Evolutionary conservation across 106 monocot genomes (phyloP).

Genomic region (Triglochin maritima): DNA sequence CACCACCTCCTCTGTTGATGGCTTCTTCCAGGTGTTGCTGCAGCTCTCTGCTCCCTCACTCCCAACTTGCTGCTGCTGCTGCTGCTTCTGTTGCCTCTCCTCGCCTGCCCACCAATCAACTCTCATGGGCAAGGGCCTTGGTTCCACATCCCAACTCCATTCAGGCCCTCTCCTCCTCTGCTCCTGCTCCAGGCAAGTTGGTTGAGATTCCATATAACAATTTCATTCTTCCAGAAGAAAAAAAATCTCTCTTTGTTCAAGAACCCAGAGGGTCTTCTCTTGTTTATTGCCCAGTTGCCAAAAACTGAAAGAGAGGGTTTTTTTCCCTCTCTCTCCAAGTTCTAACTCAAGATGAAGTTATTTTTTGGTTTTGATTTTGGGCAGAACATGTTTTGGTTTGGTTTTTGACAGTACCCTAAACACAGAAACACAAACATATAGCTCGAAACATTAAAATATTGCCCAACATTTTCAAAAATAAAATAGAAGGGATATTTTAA

Average conservation of each 20-base stretch:
- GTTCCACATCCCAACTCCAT: background rate
- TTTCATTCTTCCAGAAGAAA: background rate
- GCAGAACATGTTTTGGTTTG: background rate
- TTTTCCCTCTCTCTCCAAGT: too few species aligned
- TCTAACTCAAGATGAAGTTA: too few species aligned
- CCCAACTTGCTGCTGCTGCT: background rate
- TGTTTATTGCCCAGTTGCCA: too few species aligned
- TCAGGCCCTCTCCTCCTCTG: background rate
- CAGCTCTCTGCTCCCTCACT: constrained; percentile 30
- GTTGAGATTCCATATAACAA: too few species aligned
- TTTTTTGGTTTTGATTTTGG: too few species aligned
- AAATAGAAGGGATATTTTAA: too few species aligned
- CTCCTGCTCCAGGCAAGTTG: too few species aligned
- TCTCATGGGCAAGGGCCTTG: background rate
- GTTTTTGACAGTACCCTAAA: background rate
- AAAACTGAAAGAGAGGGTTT: too few species aligned
- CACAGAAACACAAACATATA: too few species aligned
- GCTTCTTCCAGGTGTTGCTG: constrained; percentile 26
- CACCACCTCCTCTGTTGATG: constrained; percentile 17
- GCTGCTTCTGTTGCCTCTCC: background rate
- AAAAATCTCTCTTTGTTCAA: background rate
- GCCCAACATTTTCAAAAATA: too few species aligned
- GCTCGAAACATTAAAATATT: background rate
- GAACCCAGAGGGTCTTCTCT: too few species aligned
- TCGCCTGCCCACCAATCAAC: background rate